A percentile compares a stretch with the other conserved stretches of the same genome.
Conservation (phyloP, 2,329 filamentous ascomycete genomes). For the Cladophialophora immunda region DNA sequence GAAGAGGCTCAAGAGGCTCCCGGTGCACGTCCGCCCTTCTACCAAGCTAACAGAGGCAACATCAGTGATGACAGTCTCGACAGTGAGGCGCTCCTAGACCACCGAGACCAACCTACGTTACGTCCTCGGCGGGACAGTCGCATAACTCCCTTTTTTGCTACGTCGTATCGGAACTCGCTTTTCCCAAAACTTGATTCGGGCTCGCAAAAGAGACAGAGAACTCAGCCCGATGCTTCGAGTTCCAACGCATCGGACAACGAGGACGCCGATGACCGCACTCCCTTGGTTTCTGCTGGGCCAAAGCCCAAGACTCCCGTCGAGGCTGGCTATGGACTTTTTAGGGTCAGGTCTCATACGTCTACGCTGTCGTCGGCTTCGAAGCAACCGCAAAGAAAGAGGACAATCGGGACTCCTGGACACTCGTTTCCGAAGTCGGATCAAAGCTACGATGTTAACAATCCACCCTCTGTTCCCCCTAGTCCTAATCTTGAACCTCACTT, state of each 20-base stretch:
- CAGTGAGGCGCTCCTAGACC: slow-evolving; percentile 86
- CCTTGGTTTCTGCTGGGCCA: slow-evolving; percentile 56
- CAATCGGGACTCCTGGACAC: slow-evolving; percentile 20
- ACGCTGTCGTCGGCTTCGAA: slow-evolving; percentile 34
- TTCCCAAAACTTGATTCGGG: slow-evolving; percentile 20
- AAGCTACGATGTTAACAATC: slow-evolving; percentile 71
- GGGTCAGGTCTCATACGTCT: slow-evolving; percentile 36
- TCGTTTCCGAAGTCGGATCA: slow-evolving; percentile 36
- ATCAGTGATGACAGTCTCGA: slow-evolving; percentile 87
- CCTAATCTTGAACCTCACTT: slow-evolving; percentile 63
- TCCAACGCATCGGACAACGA: slow-evolving; percentile 26
- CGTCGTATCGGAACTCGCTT: slow-evolving; percentile 26
- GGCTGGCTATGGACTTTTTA: slow-evolving; percentile 36
- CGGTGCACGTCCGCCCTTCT: slow-evolving; percentile 59
- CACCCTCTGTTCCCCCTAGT: slow-evolving; percentile 68
- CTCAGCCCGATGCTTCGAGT: slow-evolving; percentile 25
- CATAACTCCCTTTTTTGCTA: slow-evolving; percentile 29
- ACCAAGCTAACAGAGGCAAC: slow-evolving; percentile 64
- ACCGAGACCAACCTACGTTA: slow-evolving; percentile 72
- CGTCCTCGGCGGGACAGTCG: slow-evolving; percentile 68
- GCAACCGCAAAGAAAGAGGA: slow-evolving; percentile 29
- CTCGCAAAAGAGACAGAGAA: slow-evolving; percentile 28
- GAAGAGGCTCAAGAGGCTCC: slow-evolving; percentile 43
- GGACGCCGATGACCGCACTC: slow-evolving; percentile 58
- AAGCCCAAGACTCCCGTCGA: slow-evolving; percentile 35